phyloP scores from a whole-genome alignment of 208 protist species.

The Trypanosoma lewisi region DNA sequence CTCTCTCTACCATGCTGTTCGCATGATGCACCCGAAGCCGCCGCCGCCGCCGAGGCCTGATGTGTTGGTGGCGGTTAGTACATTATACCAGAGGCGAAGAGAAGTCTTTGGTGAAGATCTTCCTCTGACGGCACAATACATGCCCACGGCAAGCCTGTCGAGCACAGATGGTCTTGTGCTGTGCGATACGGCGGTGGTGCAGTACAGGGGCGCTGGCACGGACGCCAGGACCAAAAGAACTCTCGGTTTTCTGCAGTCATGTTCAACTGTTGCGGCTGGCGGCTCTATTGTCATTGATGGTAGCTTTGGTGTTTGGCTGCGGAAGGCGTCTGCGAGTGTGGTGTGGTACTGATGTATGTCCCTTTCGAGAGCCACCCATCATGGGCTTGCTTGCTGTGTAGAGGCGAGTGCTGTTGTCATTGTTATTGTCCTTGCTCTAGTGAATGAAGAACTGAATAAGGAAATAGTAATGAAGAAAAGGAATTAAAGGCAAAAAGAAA shows the following conservation, averaged over 20 bases:
- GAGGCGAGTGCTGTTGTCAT: no score
- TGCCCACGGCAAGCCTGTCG: background rate
- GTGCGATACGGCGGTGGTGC: constrained; percentile 5
- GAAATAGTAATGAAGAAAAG: background rate
- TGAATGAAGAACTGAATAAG: no score
- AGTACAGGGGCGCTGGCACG: background rate
- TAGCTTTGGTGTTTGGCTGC: constrained; percentile 29
- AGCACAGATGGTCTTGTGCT: background rate
- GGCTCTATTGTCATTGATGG: constrained; percentile 22
- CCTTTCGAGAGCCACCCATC: no score
- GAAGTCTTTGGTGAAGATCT: constrained; percentile 46
- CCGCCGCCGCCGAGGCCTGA: constrained; percentile 8
- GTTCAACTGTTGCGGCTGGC: constrained; percentile 19
- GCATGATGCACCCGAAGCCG: constrained; percentile 2
- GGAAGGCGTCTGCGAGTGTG: constrained; percentile 17
- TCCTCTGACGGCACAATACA: background rate
- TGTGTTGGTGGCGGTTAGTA: constrained; percentile 16
- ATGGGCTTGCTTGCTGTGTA: no score
- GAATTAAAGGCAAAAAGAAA: background rate
- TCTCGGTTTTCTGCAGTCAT: constrained; percentile 10
- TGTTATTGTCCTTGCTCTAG: no score
- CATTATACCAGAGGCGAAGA: constrained; percentile 32
- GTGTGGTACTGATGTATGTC: background rate
- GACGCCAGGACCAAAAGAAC: background rate
- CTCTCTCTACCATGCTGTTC: constrained; percentile 57